Evolutionary conservation across 23 red algal genomes (phyloP), one percentile per base, ranked within the genome.

Genomic region (Gracilaria vermiculophylla): DNA sequence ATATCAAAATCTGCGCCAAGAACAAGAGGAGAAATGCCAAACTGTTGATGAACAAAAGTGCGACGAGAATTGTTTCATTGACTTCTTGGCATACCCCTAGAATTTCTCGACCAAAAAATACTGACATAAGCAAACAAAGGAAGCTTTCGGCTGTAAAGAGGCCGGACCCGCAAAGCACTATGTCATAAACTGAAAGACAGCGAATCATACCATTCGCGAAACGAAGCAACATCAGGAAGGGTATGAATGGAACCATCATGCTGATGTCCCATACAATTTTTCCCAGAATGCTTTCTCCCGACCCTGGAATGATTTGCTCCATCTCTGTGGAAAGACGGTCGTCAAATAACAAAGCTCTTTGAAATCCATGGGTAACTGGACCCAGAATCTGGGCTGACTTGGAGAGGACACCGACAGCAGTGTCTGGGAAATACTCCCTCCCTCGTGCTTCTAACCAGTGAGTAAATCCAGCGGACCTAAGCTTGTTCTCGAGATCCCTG

Each of bases 361-460:
- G 50, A 42, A 91, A 62, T 47, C 75, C 75, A 34, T 81, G 56
- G 27, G 58, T 29, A 41, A 91, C 74, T 56, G 87, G 87, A 28
- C 76, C 87, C 41, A 91, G 61, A 25, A 91, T 31, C 70, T 91
- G 70, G 40, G 75, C 71, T 0, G 87, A 91, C 41, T 91, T 91
- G 2, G 86, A 80, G 23, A 91, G 53, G 70, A 91, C 87, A 17
- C 87, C 87, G 45, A 91, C 58, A n/a, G 87, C 87, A 15, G 87
- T 91, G 11, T 71, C 87, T 5, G 86, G 87, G 29, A 91, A 54
- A 50, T 91, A 91, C 20, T 81, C 76, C 19, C 49, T 53, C 17
- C 87, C 87, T 2, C 87, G 69, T 20, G 75, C 69, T 40, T 91
- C 87, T 29, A 91, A 35, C 87, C 87, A 91, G 62, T 91, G 87